Evolutionary conservation across 768 basidiomycete species (phyloP).

Genomic region (Phaeolepiota aurea): DNA sequence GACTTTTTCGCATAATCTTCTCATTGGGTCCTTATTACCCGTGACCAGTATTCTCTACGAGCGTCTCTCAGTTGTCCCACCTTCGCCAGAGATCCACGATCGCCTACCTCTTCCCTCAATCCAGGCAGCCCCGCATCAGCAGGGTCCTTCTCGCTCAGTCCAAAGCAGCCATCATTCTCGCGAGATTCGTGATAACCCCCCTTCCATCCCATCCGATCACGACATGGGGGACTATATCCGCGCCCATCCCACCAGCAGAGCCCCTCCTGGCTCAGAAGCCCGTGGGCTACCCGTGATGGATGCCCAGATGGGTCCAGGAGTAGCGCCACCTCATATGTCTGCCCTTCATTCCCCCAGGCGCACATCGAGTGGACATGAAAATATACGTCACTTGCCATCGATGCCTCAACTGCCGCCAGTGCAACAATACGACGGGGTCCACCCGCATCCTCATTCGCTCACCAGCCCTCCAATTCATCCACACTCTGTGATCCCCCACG

Average conservation of each 20-base stretch:
- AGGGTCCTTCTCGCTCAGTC: constrained; percentile 23
- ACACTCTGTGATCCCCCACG: background rate
- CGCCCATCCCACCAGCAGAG: constrained; percentile 37
- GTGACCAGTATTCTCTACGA: constrained; percentile 63
- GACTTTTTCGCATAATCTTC: background rate
- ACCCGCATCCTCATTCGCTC: constrained; percentile 24
- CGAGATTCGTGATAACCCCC: constrained; percentile 29
- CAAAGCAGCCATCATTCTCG: constrained; percentile 23
- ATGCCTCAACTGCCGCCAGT: constrained; percentile 38
- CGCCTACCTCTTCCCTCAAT: constrained; percentile 24
- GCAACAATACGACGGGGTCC: constrained; percentile 21
- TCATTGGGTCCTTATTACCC: constrained; percentile 8
- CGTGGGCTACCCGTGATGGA: constrained; percentile 43
- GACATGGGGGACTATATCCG: constrained; percentile 41
- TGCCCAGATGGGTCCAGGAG: constrained; percentile 33
- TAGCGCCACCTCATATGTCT: constrained; percentile 34
- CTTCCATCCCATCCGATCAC: constrained; percentile 37
- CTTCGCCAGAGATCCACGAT: constrained; percentile 42
- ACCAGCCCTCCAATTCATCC: constrained; percentile 32
- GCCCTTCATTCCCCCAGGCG: constrained; percentile 34
- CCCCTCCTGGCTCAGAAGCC: constrained; percentile 37
- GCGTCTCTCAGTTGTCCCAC: constrained; percentile 54
- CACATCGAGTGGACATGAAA: constrained; percentile 31
- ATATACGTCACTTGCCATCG: constrained; percentile 38
- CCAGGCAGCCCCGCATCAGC: constrained; percentile 25